Evolutionary conservation across 495 filamentous ascomycete genomes (phyloP), one percentile per base, ranked within the genome.

Genomic region (Aspergillus biplanus): DNA sequence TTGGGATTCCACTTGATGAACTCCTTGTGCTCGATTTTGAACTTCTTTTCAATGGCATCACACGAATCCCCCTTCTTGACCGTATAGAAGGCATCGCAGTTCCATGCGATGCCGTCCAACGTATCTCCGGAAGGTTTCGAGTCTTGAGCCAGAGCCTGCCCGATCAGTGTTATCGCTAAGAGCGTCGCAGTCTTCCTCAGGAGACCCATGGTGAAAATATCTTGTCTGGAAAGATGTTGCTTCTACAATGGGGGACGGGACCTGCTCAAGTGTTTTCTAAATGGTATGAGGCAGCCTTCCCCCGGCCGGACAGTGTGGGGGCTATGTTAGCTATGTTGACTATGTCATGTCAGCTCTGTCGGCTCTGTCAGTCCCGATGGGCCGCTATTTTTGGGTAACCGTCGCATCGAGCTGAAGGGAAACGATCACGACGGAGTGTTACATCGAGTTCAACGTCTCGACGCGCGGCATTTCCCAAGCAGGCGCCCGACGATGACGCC

Each of bases 1-100:
- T 44, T 44, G 39, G 39, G 39, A 44, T 44, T 44, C 39, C 39
- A 44, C 39, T 44, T 44, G 39, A 44, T 44, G 39, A 44, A 44
- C 12, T 44, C 39, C 39, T 44, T 44, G 39, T 44, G 39, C 39
- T 44, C 39, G n/a, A 44, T 44, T 44, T 44, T 44, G 39, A 44
- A 44, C 39, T 5, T 44, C 39, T 44, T 44, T 44, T 44, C 39
- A 44, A 44, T 44, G 39, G 39, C 39, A 44, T 44, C 39, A 44
- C 39, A 44, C 39, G 39, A 44, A 6, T 44, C 39, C n/a, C 39
- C 39, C 39, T 44, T n/a, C 39, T 44, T 44, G 39, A 44, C 39
- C 12, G 39, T 44, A n/a, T 44, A 44, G 39, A 44, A 44, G 7
- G 39, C 39, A 44, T 44, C 39, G 39, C 39, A 44, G 39, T 44